Percentiles rank a stretch among this genome's conserved stretches.
These are phyloP conservation scores for Sporothrix protearum DNA, from an alignment of 2,329 filamentous ascomycete species.

Conservation along the genomic window DNA sequence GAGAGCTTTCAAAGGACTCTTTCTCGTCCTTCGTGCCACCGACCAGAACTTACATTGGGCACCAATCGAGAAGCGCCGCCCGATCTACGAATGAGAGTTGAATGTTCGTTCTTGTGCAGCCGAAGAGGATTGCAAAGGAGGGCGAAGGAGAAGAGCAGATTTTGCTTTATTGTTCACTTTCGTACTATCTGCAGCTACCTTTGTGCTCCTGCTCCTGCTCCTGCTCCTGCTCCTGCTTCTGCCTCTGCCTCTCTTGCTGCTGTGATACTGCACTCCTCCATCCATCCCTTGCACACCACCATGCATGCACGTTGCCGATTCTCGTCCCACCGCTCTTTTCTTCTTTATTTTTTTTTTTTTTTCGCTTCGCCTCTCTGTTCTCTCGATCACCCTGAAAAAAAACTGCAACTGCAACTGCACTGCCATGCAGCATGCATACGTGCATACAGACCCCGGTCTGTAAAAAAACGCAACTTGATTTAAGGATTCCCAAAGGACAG, in stretches of 20 bases:
- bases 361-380: background rate
- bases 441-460: background rate
- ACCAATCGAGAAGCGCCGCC: constrained; percentile 3
- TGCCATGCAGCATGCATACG: constrained; percentile 9
- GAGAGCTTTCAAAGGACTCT: background rate
- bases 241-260: background rate
- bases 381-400: background rate
- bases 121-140: background rate
- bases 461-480: background rate
- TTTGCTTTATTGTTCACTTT: background rate
- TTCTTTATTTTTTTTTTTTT: background rate
- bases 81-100: background rate
- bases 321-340: constrained; percentile 18
- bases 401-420: background rate
- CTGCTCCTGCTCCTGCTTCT: background rate
- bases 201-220: background rate
- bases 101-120: background rate
- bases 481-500: background rate
- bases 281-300: constrained; percentile 3
- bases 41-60: background rate
- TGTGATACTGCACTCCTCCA: background rate
- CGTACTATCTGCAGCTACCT: background rate
- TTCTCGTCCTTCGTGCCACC: background rate
- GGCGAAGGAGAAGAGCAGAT: background rate
- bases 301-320: background rate